Base-by-base conservation (phyloP, 2,329 filamentous ascomycete species). In the Colletotrichum lupini region DNA sequence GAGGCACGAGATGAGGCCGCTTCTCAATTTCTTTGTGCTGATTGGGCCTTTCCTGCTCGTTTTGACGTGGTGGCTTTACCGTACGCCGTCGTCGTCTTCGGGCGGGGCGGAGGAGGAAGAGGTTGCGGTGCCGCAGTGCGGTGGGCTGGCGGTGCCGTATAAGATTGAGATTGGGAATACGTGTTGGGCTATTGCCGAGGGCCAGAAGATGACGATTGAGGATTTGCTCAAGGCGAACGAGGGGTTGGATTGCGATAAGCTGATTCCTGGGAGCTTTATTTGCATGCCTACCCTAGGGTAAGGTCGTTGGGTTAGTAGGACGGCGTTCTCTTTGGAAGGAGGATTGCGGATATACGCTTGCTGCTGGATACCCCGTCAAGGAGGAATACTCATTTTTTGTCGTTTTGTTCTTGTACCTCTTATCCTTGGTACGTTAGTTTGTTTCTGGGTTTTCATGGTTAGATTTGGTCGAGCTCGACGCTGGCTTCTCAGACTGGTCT, bases 11-110 rank as follows among this genome's bases (percentile, higher is more conserved):
- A 81, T 88, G 81, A 85, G 84, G 81, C 87, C 87, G n/a, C 81
- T 91, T 75, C 82, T 91, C 77, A 90, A 90, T 77, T 91, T 90
- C 80, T 88, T 87, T 67, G 79, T 90, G 73, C 79, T 91, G 46
- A 83, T 89, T 66, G 82, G 88, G 4, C 76, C 90, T 19, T 87
- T 85, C 72, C 79, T 91, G 60, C 77, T 90, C 42, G 78, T 85
- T 22, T 76, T 91, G 56, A 85, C 87, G 72, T 89, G 85, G 85
- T 85, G 85, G 78, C 80, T 89, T 22, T 79, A 81, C 69, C 77
- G 79, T 67, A 79, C 78, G 2, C 77, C 82, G 0, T 35, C 32
- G 32, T 42, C 37, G 14, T 42, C 37, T 14, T 16, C 37, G 37
- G 37, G 37, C 37, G 37, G 37, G 37, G 77, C 77, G 14, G 56